Evolutionary conservation across 371 early-diverging fungal species (phyloP), one percentile per base, ranked within the genome.

Genomic region (Lichtheimia ornata): DNA sequence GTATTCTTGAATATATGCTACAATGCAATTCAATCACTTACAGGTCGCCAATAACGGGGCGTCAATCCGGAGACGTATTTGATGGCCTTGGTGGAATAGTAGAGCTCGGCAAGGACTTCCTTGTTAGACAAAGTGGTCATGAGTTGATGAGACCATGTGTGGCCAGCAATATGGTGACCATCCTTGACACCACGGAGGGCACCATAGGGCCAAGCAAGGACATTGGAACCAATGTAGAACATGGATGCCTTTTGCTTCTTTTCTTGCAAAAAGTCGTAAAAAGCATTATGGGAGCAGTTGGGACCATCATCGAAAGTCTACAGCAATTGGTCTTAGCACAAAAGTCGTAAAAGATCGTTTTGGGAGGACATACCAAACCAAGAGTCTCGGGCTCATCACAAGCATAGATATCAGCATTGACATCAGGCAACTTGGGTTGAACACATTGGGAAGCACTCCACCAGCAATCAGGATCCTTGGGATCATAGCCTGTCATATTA

Each of bases 91-190:
- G 69, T 70, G n/a, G 79, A 77, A 53, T 71, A 79, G 58, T 84
- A 75, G 20, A 87, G 59, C 66, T 88, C 87, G 49, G 86, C 81
- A 42, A 85, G 70, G 7, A 88, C 70, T 63, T 83, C 75, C 18
- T 81, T 63, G 62, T 79, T 84, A 27, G 77, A 70, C 58, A 82
- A 64, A 11, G 83, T 74, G 27, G 86, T 83, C 66, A 84, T 74
- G n/a, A 65, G 54, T 9, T 70, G 76, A 59, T 88, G 89, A 47
- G 82, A 78, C 85, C 85, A 84, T 40, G 85, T 83, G 65, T 85
- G 85, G 25, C 65, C 64, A 60, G 73, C 73, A 44, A 85, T 71
- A 18, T 74, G 76, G 58, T 83, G 83, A 22, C 83, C 90, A 53
- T 79, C 79, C 41, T 56, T 52, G 43, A 79, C 66, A 69, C 79